Percentiles rank a stretch among this genome's conserved stretches.
Evolutionary conservation across 78 protist genomes (phyloP).

Genomic region (Bigelowiella natans): DNA sequence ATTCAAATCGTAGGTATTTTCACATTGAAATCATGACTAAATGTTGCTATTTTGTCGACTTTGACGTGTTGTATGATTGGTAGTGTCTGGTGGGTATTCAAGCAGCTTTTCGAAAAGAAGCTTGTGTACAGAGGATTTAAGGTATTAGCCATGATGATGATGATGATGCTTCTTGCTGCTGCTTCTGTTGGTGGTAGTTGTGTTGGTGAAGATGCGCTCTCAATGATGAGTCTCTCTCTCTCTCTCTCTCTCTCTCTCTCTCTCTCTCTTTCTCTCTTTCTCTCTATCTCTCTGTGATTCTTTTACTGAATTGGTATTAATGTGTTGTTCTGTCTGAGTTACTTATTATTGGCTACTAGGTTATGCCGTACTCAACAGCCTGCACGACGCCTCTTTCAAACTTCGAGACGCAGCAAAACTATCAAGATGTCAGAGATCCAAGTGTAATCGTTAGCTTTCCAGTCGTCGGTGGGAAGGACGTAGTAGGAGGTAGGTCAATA

Average conservation of each 20-base stretch:
- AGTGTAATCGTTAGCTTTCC: slow-evolving; percentile 53
- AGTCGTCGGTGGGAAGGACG: slow-evolving; percentile 42
- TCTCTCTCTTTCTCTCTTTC: slow-evolving; percentile 2
- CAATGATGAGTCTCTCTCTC: background rate
- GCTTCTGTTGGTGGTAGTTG: background rate
- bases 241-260: too few relatives aligned
- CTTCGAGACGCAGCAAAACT: slow-evolving; percentile 90
- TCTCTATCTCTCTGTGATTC: slow-evolving; percentile 3
- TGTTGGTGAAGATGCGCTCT: background rate
- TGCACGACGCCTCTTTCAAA: slow-evolving; percentile 95
- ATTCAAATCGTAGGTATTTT: too few relatives aligned
- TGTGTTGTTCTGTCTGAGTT: too few relatives aligned
- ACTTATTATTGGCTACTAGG: too few relatives aligned
- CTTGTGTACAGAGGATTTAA: slow-evolving; percentile 95
- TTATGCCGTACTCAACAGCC: slow-evolving; percentile 45
- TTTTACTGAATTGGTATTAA: background rate
- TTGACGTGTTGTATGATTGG: too few relatives aligned
- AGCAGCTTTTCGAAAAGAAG: slow-evolving; percentile 66
- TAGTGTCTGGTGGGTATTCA: slow-evolving; percentile 91
- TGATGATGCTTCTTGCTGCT: background rate
- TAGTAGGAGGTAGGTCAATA: too few relatives aligned
- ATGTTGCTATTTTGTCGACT: too few relatives aligned
- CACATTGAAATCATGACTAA: too few relatives aligned
- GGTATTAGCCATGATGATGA: too few relatives aligned
- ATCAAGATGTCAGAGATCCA: slow-evolving; percentile 86